Conservation (phyloP, 1,284 basidiomycete species). For the Wallemia ichthyophaga region DNA sequence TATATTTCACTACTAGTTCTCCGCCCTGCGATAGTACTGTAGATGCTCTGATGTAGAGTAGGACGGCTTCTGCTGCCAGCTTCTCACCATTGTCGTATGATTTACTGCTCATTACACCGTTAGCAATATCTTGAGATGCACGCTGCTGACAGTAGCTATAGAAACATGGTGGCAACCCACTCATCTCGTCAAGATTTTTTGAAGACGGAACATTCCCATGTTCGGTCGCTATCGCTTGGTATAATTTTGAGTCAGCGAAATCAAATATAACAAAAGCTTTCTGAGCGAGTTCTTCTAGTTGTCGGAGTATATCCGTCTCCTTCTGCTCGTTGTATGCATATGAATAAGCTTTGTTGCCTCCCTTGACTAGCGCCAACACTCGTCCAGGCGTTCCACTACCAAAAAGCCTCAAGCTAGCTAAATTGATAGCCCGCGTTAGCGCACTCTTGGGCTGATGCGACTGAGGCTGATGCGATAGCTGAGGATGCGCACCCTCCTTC, state of each 20-base stretch:
- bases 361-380: constrained; percentile 2
- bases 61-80: constrained; percentile 36
- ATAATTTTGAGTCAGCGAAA: constrained; percentile 77
- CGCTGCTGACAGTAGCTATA: constrained; percentile 1
- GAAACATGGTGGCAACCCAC: constrained; percentile 2
- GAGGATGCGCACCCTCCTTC: constrained; percentile 11
- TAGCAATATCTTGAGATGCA: background rate
- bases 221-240: constrained; percentile 17
- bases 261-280: constrained; percentile 78
- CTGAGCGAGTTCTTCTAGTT: constrained; percentile 64
- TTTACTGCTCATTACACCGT: constrained; percentile 5
- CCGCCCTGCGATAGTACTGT: constrained; percentile 76
- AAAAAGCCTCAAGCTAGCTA: constrained; percentile 71
- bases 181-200: constrained; percentile 27
- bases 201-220: constrained; percentile 37
- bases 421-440: constrained; percentile 51
- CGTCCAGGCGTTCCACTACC: constrained; percentile 19
- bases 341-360: constrained; percentile 9
- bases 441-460: constrained; percentile 21
- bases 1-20: constrained; percentile 19
- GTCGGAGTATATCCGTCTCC: constrained; percentile 43
- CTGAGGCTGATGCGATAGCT: constrained; percentile 9
- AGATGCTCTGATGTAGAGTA: constrained; percentile 77
- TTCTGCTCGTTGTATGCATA: constrained; percentile 29
- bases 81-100: constrained; percentile 11